A percentile compares a stretch with the other conserved stretches of the same genome.
phyloP scores from a whole-genome alignment of 306 rosid genomes.

The Phaseolus lunatus region DNA sequence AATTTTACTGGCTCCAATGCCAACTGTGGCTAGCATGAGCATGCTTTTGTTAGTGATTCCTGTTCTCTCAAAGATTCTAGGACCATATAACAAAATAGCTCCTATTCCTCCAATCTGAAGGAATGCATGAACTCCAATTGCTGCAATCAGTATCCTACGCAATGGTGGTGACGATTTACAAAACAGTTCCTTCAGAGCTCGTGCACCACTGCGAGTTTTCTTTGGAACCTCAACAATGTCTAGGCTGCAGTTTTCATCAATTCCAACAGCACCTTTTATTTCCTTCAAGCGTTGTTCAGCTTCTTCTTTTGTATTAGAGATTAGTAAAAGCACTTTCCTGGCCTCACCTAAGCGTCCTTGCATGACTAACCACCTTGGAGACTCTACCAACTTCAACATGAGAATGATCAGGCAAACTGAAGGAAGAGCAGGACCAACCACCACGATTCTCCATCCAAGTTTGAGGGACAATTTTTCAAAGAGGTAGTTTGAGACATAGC shows the following conservation, averaged over 20 bases:
- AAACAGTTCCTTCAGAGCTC: slow-evolving; percentile 60
- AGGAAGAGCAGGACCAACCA: slow-evolving; percentile 61
- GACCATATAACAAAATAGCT: slow-evolving; percentile 59
- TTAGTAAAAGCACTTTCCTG: slow-evolving; percentile 38
- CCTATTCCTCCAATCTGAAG: slow-evolving; percentile 58
- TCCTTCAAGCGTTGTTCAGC: slow-evolving; percentile 58
- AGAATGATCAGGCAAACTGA: slow-evolving; percentile 53
- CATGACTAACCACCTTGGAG: slow-evolving; percentile 79
- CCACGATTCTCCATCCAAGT: slow-evolving; percentile 80
- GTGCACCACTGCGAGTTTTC: slow-evolving; percentile 34
- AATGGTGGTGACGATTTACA: slow-evolving; percentile 54
- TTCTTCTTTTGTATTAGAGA: slow-evolving; percentile 60
- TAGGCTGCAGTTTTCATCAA: slow-evolving; percentile 45
- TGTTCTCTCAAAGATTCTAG: slow-evolving; percentile 66
- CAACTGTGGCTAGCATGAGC: slow-evolving; percentile 61
- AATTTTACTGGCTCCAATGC: slow-evolving; percentile 59
- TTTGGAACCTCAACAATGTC: slow-evolving; percentile 43
- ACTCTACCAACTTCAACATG: slow-evolving; percentile 63
- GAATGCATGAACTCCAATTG: slow-evolving; percentile 61
- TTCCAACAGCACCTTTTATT: slow-evolving; percentile 63
- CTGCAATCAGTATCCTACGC: slow-evolving; percentile 64
- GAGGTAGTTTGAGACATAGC: slow-evolving; percentile 62
- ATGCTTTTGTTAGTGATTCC: slow-evolving; percentile 57
- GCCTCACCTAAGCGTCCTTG: slow-evolving; percentile 75
- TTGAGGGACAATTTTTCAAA: slow-evolving; percentile 53